Evolutionary conservation across 306 rosid species (phyloP).

Genomic region (Quercus gilva): DNA sequence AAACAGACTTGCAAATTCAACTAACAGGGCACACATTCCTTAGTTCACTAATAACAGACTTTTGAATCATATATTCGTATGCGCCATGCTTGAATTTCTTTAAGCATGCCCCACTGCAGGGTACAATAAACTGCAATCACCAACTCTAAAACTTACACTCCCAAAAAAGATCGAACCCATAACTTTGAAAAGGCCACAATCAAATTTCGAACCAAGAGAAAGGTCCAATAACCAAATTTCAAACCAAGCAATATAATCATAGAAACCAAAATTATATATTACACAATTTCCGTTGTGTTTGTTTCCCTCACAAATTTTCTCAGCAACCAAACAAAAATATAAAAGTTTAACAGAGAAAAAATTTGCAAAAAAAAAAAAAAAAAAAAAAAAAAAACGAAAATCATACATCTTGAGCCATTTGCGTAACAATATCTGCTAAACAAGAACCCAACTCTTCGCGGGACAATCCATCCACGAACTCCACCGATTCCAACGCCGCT

Average conservation of each 20-base stretch:
- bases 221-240: neutral
- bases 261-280: neutral
- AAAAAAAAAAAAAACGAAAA: conserved; percentile 3
- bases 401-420: conserved; percentile 97
- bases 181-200: neutral
- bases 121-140: too few species aligned
- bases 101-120: too few species aligned
- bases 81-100: too few species aligned
- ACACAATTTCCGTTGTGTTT: neutral
- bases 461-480: conserved; percentile 53
- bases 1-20: too few species aligned
- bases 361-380: neutral
- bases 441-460: conserved; percentile 60
- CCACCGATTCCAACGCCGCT: conserved; percentile 78
- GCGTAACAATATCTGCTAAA: conserved; percentile 88
- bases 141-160: neutral
- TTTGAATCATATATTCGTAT: too few species aligned
- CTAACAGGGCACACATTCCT: too few species aligned
- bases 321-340: neutral
- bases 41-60: too few species aligned
- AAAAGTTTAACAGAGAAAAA: neutral
- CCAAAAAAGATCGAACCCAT: neutral
- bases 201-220: neutral
- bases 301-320: neutral
- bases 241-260: neutral